Base-by-base conservation (phyloP, 441 rosid species). In the Euphorbia schlechtendalii region DNA sequence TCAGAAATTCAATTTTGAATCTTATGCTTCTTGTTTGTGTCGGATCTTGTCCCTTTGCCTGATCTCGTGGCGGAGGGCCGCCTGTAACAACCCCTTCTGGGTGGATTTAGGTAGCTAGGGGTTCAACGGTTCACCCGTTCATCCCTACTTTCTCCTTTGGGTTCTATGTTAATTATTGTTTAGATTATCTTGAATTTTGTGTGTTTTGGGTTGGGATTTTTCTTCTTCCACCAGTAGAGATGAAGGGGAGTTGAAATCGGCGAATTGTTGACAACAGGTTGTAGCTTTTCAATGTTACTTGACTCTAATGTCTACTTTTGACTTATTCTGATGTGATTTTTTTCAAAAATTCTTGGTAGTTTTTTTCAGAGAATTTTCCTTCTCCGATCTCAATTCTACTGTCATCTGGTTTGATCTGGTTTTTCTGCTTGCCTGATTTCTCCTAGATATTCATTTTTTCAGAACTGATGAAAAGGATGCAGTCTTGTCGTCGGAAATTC, bases 371-470 rank as follows among this genome's bases (percentile, higher is more conserved):
- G 71, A 49, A 65, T 71, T 77, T 65, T 34, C 24, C 13, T 12
- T 46, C 49, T 20, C 38, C 10, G 0, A 55, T 13, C 21, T 4
- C 54, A 55, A 61, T 73, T 66, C 41, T 22, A 51, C 20, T 68
- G 28, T 69, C 59, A 8, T 45, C 27, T 25, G 59, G 43, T 70
- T 76, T 63, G 81, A 83, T 80, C 83, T 78, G 74, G 59, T 69
- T 71, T 68, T 40, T 40, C 45, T 40, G 15, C 15, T 8, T 40
- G 1, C 13, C 15, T 13, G 11, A 8, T 12, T 40, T 0, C 12
- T 40, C 3, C 12, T 7, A 8, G 13, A 27, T 27, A 45, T 13
- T 45, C n/a, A 3, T 1, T 45, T 45, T 13, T 45, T 17, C 12
- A 25, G 48, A 34, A 8, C 8, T 34, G 3, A 51, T 34, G 30